Conservation (phyloP, 257 asterid species). For the Salvia rosmarinus region DNA sequence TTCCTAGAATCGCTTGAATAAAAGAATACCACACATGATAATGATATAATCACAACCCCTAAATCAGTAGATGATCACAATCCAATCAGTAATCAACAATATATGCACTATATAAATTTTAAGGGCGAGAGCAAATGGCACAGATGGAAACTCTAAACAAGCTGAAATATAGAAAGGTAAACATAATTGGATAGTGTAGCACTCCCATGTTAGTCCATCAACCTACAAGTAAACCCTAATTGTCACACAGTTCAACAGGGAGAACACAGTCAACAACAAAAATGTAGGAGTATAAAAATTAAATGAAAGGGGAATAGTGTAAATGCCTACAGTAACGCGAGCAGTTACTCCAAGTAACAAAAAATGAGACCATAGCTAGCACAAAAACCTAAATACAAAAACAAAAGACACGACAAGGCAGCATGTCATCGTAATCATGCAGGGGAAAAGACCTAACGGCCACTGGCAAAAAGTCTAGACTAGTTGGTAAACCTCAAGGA, state of each 20-base stretch:
- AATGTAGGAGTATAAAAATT: background rate
- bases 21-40: background rate
- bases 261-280: background rate
- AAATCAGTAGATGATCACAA: background rate
- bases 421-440: too few species aligned
- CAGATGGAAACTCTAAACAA: background rate
- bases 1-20: background rate
- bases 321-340: too few species aligned
- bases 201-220: background rate
- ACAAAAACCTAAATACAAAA: background rate
- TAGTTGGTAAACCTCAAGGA: too few species aligned
- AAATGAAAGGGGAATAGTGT: too few species aligned
- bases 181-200: background rate
- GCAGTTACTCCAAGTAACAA: too few species aligned
- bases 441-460: background rate
- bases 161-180: background rate
- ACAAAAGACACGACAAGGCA: background rate
- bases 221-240: background rate
- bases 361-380: too few species aligned
- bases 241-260: background rate
- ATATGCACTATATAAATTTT: background rate
- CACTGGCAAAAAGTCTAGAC: background rate
- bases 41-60: background rate
- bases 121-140: background rate
- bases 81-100: background rate